Base-by-base conservation (phyloP, 495 filamentous ascomycete species). In the Daldinia bambusicola region DNA sequence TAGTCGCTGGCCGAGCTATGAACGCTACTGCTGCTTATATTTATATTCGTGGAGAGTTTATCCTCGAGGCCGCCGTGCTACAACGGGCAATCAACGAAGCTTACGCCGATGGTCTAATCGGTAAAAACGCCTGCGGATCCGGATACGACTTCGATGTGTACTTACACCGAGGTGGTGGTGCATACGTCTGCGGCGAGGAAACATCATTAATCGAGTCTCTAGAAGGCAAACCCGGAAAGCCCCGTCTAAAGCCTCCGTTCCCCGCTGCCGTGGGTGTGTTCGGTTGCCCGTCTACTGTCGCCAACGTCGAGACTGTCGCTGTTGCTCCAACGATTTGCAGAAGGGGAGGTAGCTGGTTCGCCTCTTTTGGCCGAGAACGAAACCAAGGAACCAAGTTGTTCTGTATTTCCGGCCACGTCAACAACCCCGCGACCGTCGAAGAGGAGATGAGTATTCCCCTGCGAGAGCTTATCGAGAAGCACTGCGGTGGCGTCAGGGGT, bases 41-140 rank as follows among this genome's bases (percentile, higher is more conserved):
- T 78, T 99, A 99, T 80, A 98, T 99, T 77, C 95, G 95, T 79
- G 95, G 95, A 74, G 95, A 99, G 80, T 99, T 99, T 84, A 96
- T 97, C 80, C 89, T 97, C 73, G 95, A 99, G 83, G 95, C 96
- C 18, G 94, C 95, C 66, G 88, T 98, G 12, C 87, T 99, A 30
- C 94, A 99, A 80, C 87, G 88, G 64, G 95, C 95, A 60, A 98
- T 99, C 78, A 94, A 99, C 81, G 95, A 99, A 83, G 95, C 95
- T 62, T 99, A 99, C 78, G 85, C 90, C 67, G 95, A 90, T 64
- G 96, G 96, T 31, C 83, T 97, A 38, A 95, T 99, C 78, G 95
- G 95, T 75, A 97, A 97, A 89, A 98, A 99, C 79, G 95, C 95
- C 69, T 98, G 95, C 84, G 93, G 90, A 64, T 92, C 90, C 74